Evolutionary conservation across 1,284 basidiomycete genomes (phyloP).

Genomic region (Gomphus bonarii): DNA sequence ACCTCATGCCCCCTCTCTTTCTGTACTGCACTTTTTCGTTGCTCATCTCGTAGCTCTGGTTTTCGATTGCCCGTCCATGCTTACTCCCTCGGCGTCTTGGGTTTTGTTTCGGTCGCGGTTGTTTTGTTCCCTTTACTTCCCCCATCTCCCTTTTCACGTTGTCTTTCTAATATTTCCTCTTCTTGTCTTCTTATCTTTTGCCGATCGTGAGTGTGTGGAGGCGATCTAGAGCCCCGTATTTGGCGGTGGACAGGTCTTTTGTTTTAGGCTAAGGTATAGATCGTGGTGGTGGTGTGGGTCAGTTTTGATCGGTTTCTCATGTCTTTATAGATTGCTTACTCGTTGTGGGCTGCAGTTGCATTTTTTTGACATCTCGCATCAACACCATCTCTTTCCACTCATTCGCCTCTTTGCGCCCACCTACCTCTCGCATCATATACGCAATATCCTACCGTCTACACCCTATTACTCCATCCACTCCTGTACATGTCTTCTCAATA

Average conservation of each 20-base stretch:
- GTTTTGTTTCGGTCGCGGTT: constrained; percentile 3
- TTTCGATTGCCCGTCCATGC: constrained; percentile 1
- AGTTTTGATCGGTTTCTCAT: too few species aligned
- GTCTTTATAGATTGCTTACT: too few species aligned
- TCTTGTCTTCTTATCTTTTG: neutral
- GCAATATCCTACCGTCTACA: neutral
- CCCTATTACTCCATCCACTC: neutral
- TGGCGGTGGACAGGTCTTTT: neutral
- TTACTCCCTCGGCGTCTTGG: constrained; percentile 1
- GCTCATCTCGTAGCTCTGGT: neutral
- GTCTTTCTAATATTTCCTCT: neutral
- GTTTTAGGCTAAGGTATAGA: neutral
- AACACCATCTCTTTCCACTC: neutral
- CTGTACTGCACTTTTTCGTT: constrained; percentile 1
- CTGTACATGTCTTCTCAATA: neutral
- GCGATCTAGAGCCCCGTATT: neutral
- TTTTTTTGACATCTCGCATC: too few species aligned
- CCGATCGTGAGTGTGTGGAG: neutral
- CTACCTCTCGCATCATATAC: neutral
- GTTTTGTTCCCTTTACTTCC: neutral
- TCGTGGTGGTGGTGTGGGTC: too few species aligned
- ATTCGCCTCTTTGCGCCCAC: neutral
- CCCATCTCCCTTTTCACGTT: neutral
- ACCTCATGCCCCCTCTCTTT: constrained; percentile 1
- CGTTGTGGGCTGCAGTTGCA: too few species aligned